A percentile compares a stretch with the other conserved stretches of the same genome.
These are phyloP conservation scores for Aegilops longissima DNA, from an alignment of 176 grass and related monocot genomes.

Conservation along the genomic window DNA sequence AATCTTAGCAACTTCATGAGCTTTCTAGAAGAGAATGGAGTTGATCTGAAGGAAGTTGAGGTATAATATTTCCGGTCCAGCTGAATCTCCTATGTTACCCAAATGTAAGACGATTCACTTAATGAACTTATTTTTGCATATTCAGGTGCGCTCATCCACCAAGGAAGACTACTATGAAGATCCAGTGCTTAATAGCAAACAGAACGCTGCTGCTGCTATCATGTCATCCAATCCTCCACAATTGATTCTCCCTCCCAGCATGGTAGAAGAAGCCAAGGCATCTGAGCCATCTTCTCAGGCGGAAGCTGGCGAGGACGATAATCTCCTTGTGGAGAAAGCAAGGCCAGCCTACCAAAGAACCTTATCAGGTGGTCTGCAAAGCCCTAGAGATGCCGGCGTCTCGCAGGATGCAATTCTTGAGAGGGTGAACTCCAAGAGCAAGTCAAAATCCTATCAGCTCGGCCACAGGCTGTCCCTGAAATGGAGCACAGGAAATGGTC, in stretches of 20 bases:
- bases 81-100: background rate
- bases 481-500: constrained; percentile 85
- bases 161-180: constrained; percentile 75
- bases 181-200: constrained; percentile 3
- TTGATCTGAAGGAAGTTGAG: constrained; percentile 60
- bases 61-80: constrained; percentile 23
- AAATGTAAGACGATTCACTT: constrained; percentile 6
- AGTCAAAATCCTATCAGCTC: constrained; percentile 78
- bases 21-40: constrained; percentile 70
- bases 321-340: constrained; percentile 20
- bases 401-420: constrained; percentile 63
- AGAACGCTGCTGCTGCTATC: background rate
- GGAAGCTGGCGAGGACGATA: background rate
- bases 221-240: constrained; percentile 24
- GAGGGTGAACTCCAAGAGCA: constrained; percentile 69
- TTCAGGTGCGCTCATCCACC: constrained; percentile 58
- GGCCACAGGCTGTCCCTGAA: constrained; percentile 74
- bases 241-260: constrained; percentile 22
- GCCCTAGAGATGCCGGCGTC: constrained; percentile 46
- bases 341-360: constrained; percentile 69
- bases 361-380: constrained; percentile 79
- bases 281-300: background rate
- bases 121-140: constrained; percentile 5
- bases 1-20: constrained; percentile 60
- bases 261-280: constrained; percentile 9